These are phyloP conservation scores for Linnemannia schmuckeri DNA, from an alignment of 192 early-diverging fungal genomes.

Conservation along the genomic window DNA sequence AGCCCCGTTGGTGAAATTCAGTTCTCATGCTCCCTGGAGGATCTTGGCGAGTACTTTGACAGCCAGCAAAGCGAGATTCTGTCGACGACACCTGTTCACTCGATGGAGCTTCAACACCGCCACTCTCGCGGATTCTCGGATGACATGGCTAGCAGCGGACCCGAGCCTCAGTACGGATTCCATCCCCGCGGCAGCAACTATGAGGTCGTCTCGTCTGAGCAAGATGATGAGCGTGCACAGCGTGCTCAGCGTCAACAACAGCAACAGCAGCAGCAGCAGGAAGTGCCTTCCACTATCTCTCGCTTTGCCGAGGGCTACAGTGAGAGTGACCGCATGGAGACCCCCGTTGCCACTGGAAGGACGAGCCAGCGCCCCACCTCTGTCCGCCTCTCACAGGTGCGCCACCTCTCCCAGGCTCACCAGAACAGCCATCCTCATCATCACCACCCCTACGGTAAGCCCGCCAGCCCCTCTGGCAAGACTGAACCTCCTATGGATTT, in stretches of 20 bases:
- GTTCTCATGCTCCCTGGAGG: constrained; percentile 52
- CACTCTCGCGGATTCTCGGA: constrained; percentile 39
- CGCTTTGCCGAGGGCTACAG: constrained; percentile 52
- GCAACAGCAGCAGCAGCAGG: constrained; percentile 5
- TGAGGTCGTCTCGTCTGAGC: constrained; percentile 30
- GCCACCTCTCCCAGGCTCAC: constrained; percentile 46
- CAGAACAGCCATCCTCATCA: constrained; percentile 56
- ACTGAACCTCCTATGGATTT: constrained; percentile 47
- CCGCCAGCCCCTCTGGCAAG: constrained; percentile 38
- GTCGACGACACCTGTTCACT: constrained; percentile 51
- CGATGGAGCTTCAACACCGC: constrained; percentile 50
- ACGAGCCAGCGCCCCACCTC: constrained; percentile 44
- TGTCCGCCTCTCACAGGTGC: constrained; percentile 48
- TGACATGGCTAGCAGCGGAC: constrained; percentile 33
- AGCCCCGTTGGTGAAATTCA: constrained; percentile 45
- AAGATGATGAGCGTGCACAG: constrained; percentile 40
- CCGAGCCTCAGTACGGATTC: constrained; percentile 50
- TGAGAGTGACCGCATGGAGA: constrained; percentile 10
- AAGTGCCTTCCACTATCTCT: constrained; percentile 7
- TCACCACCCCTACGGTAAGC: constrained; percentile 56
- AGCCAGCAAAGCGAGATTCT: constrained; percentile 55
- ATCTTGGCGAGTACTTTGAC: constrained; percentile 57
- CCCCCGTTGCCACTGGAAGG: constrained; percentile 10
- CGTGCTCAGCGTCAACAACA: constrained; percentile 3
- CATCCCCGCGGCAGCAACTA: constrained; percentile 25